phyloP scores from a whole-genome alignment of 441 rosid genomes.

The Rhodomyrtus psidioides region DNA sequence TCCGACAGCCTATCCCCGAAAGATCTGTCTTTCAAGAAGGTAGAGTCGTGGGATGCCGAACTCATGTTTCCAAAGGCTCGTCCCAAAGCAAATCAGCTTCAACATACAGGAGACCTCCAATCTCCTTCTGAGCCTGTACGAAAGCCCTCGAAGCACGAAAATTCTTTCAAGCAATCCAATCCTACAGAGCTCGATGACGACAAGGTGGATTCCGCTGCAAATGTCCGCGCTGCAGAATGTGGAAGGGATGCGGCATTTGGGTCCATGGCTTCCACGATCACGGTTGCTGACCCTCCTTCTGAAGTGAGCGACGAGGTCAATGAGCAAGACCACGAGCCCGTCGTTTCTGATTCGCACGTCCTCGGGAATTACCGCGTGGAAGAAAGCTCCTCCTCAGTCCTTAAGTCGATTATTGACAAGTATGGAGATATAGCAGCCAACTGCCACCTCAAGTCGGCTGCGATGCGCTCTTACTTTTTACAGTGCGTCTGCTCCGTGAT shows the following conservation, averaged over 20 bases:
- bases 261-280: conserved; percentile 25
- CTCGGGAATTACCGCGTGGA: conserved; percentile 61
- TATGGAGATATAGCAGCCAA: conserved; percentile 66
- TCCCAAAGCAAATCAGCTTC: conserved; percentile 16
- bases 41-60: conserved; percentile 19
- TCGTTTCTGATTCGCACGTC: conserved; percentile 52
- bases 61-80: conserved; percentile 24
- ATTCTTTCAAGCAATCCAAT: not conserved
- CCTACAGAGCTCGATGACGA: not conserved
- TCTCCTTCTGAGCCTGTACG: not conserved
- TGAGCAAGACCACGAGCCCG: conserved; percentile 25
- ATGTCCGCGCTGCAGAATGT: not conserved
- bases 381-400: conserved; percentile 25
- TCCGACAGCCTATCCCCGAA: conserved; percentile 24
- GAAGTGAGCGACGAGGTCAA: conserved; percentile 28
- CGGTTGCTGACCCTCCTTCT: conserved; percentile 23
- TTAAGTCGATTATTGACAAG: conserved; percentile 36
- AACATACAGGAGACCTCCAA: not conserved
- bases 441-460: conserved; percentile 49
- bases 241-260: not conserved
- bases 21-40: conserved; percentile 24
- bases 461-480: conserved; percentile 49
- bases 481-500: conserved; percentile 63
- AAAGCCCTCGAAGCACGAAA: not conserved
- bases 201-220: conserved; percentile 2